These are phyloP conservation scores for Euphrasia arctica DNA, from an alignment of 305 asterid genomes.

Conservation along the genomic window DNA sequence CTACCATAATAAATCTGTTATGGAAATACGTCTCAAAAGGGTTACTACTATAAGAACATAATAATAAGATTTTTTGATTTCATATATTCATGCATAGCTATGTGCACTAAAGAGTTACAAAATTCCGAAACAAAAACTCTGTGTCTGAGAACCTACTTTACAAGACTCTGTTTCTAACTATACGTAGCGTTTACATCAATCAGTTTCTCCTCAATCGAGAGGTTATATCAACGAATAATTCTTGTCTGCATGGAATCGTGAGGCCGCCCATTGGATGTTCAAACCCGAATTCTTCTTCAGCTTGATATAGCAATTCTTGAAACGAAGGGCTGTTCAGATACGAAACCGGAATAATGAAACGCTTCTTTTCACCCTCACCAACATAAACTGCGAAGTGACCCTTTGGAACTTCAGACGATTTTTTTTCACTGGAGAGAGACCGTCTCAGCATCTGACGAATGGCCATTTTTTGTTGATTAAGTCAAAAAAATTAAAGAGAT, in stretches of 20 bases:
- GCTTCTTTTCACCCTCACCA: not conserved
- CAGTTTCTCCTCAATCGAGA: constrained; percentile 11
- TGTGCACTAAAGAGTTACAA: no score
- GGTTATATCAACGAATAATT: constrained; percentile 21
- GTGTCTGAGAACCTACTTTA: no score
- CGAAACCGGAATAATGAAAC: constrained; percentile 36
- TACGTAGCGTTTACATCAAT: no score
- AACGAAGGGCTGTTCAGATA: constrained; percentile 33
- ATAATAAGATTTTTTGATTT: no score
- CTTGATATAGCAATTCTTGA: constrained; percentile 32
- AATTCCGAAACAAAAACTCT: no score
- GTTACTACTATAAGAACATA: no score
- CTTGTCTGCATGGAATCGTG: constrained; percentile 24
- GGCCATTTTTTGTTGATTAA: constrained; percentile 21
- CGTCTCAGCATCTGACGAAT: constrained; percentile 1
- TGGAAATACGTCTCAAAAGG: no score
- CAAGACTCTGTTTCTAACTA: no score
- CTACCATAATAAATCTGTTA: no score
- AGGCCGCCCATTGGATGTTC: constrained; percentile 21
- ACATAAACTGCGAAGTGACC: not conserved
- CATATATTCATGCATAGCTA: no score
- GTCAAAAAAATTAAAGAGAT: no score
- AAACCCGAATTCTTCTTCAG: constrained; percentile 16
- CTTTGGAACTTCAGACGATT: constrained; percentile 21
- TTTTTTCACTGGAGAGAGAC: not conserved